Percentiles rank a stretch among this genome's conserved stretches.
Conservation (phyloP, 345 rosid species). For the Abelmoschus esculentus region DNA sequence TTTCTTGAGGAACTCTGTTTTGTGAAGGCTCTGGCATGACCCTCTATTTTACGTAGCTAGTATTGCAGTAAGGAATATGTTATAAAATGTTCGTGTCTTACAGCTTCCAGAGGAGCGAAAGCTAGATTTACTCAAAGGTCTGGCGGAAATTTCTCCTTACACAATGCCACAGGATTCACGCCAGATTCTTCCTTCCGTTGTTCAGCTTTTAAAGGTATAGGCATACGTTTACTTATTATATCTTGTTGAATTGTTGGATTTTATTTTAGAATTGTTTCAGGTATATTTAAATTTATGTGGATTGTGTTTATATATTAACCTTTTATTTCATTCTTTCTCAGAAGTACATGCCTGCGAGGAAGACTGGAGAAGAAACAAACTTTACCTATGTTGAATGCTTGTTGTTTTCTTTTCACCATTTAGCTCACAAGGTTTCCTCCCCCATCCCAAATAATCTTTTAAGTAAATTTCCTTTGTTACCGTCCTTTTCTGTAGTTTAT, state of each 20-base stretch:
- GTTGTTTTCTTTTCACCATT: constrained; percentile 79
- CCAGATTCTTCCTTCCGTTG: constrained; percentile 86
- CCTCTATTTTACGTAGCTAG: not conserved
- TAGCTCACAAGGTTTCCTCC: constrained; percentile 66
- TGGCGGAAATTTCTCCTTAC: constrained; percentile 88
- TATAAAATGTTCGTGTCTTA: constrained; percentile 4
- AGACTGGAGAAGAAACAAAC: constrained; percentile 93
- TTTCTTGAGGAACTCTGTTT: not conserved
- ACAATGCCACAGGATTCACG: constrained; percentile 89
- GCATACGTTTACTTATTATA: not conserved
- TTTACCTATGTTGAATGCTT: constrained; percentile 92
- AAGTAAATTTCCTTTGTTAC: constrained; percentile 8
- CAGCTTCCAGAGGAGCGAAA: constrained; percentile 98
- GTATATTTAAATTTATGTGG: not conserved
- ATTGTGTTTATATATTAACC: not conserved
- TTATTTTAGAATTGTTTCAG: not conserved
- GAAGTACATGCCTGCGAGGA: constrained; percentile 91
- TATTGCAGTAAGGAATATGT: not conserved
- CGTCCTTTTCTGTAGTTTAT: not conserved
- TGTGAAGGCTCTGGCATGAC: not conserved
- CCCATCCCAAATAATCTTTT: not conserved
- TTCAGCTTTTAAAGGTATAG: constrained; percentile 74
- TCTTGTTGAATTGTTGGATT: not conserved
- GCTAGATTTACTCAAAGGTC: constrained; percentile 91
- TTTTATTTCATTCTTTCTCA: constrained; percentile 27